These are phyloP conservation scores for Lachnellula hyalina DNA, from an alignment of 2,329 filamentous ascomycete genomes.

Conservation along the genomic window DNA sequence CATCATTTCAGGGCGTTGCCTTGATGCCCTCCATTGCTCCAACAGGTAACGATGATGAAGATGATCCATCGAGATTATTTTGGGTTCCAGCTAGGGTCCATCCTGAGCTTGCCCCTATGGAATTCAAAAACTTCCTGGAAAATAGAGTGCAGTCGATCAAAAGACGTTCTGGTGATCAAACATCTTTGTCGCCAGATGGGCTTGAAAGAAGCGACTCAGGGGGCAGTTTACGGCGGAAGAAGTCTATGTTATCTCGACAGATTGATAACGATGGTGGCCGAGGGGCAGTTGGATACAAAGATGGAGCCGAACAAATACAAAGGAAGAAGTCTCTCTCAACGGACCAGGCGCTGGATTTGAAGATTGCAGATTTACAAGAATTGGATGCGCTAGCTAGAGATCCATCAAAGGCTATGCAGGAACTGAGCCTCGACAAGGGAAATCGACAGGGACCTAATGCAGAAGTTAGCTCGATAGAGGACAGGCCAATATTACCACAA, in stretches of 20 bases:
- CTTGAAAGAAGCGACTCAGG: constrained; percentile 48
- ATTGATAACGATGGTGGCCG: constrained; percentile 66
- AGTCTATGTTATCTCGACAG: constrained; percentile 91
- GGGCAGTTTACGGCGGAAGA: constrained; percentile 72
- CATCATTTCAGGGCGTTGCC: constrained; percentile 61
- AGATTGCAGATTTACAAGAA: constrained; percentile 52
- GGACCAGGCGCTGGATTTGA: constrained; percentile 51
- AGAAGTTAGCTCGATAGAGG: constrained; percentile 47
- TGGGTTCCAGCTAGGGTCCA: constrained; percentile 96
- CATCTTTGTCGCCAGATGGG: constrained; percentile 52
- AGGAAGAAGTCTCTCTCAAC: constrained; percentile 61
- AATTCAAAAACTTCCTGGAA: constrained; percentile 95
- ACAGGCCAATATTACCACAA: constrained; percentile 80
- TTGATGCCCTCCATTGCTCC: constrained; percentile 68
- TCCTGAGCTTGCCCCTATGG: constrained; percentile 88
- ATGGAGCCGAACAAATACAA: constrained; percentile 76
- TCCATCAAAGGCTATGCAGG: constrained; percentile 64
- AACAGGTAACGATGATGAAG: constrained; percentile 70
- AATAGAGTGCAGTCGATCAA: constrained; percentile 88
- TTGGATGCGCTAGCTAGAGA: constrained; percentile 81
- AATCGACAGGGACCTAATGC: constrained; percentile 26
- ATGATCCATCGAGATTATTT: constrained; percentile 81
- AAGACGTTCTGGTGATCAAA: constrained; percentile 71
- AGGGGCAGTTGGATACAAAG: constrained; percentile 62
- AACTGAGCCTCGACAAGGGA: constrained; percentile 45